A percentile compares a stretch with the other conserved stretches of the same genome.
These are phyloP conservation scores for Colletotrichum gigasporum DNA, from an alignment of 2,329 filamentous ascomycete species.

Conservation along the genomic window DNA sequence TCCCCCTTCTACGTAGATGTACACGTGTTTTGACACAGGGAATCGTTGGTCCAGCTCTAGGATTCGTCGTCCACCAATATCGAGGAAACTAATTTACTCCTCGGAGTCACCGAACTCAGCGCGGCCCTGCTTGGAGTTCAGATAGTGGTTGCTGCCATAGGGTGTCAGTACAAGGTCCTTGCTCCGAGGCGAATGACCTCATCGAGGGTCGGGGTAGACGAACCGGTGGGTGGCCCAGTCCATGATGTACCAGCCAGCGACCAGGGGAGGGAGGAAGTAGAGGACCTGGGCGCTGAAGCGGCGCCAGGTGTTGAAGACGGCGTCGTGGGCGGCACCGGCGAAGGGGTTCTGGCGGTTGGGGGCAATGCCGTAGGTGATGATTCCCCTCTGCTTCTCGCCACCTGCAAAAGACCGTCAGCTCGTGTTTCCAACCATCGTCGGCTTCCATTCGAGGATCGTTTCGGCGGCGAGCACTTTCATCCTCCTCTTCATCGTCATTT, in stretches of 20 bases:
- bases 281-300: slow-evolving; percentile 87
- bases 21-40: slow-evolving; percentile 47
- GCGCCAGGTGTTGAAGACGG: slow-evolving; percentile 95
- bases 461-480: neutral
- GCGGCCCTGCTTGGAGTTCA: slow-evolving; percentile 82
- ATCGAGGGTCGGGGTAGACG: slow-evolving; percentile 41
- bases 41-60: slow-evolving; percentile 48
- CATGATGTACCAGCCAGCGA: slow-evolving; percentile 84
- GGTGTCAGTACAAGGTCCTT: slow-evolving; percentile 26
- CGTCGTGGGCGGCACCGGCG: slow-evolving; percentile 79
- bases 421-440: neutral
- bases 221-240: slow-evolving; percentile 93
- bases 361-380: slow-evolving; percentile 78
- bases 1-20: slow-evolving; percentile 40
- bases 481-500: neutral
- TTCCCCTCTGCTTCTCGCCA: slow-evolving; percentile 69
- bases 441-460: neutral
- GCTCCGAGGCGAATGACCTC: neutral
- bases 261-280: slow-evolving; percentile 84
- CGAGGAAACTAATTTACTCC: slow-evolving; percentile 45
- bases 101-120: slow-evolving; percentile 55
- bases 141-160: slow-evolving; percentile 74
- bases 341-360: slow-evolving; percentile 90
- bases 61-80: slow-evolving; percentile 30
- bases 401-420: slow-evolving; percentile 47